Evolutionary conservation across 345 rosid genomes (phyloP).

Genomic region (Pistacia vera): DNA sequence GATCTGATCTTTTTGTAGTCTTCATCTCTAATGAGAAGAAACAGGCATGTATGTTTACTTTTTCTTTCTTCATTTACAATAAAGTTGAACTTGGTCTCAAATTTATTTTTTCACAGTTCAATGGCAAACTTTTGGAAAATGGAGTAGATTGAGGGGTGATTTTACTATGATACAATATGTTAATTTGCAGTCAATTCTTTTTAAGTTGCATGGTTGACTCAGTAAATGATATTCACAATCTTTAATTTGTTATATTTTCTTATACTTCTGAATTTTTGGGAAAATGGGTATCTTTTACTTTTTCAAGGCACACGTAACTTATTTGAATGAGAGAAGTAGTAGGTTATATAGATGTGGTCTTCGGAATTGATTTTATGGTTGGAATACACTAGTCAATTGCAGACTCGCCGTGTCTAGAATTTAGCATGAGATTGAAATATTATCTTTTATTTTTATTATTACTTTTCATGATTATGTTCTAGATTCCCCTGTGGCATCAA

Average conservation of each 20-base stretch:
- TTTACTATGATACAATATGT: neutral
- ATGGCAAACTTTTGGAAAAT: neutral
- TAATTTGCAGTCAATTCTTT: neutral
- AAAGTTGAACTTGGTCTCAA: too few relatives aligned
- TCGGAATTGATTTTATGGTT: neutral
- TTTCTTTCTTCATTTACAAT: neutral
- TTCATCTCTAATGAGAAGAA: conserved; percentile 89
- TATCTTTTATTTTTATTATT: neutral
- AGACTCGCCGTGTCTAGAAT: neutral
- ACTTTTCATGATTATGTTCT: conserved; percentile 17
- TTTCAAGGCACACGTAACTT: too few relatives aligned
- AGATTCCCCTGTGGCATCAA: conserved; percentile 96
- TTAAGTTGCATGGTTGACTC: neutral
- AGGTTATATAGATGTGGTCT: neutral
- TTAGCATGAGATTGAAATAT: neutral
- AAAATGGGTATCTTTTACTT: too few relatives aligned
- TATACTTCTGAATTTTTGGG: neutral
- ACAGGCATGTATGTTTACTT: conserved; percentile 46
- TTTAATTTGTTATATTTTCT: neutral
- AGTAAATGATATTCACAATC: neutral
- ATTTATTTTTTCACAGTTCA: too few relatives aligned
- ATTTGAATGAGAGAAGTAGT: neutral
- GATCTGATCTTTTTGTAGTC: conserved; percentile 70
- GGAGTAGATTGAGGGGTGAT: neutral
- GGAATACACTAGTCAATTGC: neutral